These are phyloP conservation scores for Strigomonas galati DNA, from an alignment of 208 protist genomes.

Conservation along the genomic window DNA sequence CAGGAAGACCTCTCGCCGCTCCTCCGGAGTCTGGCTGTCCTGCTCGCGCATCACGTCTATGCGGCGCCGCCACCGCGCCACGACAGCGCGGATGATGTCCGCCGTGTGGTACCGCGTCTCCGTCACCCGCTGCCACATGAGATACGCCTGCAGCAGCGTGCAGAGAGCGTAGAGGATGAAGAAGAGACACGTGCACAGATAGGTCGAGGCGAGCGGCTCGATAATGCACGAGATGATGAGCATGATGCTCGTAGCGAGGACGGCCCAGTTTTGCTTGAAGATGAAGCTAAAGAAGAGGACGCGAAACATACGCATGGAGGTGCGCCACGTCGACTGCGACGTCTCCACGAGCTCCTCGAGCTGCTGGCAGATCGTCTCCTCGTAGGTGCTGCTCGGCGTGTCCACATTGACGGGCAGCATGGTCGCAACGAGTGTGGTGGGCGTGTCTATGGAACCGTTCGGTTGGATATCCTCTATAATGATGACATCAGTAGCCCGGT, in stretches of 20 bases:
- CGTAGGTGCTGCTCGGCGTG: conserved; percentile 64
- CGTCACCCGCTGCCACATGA: conserved; percentile 73
- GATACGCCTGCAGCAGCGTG: conserved; percentile 56
- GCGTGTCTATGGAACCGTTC: not conserved
- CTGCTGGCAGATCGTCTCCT: conserved; percentile 53
- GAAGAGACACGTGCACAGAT: conserved; percentile 63
- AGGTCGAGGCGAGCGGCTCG: conserved; percentile 38
- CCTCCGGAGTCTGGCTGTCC: conserved; percentile 41
- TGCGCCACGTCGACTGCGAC: conserved; percentile 32
- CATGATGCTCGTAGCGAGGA: conserved; percentile 61
- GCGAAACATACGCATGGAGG: conserved; percentile 33
- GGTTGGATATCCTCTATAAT: not conserved
- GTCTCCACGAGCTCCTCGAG: conserved; percentile 49
- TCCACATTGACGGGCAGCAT: conserved; percentile 15
- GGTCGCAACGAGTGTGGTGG: not conserved
- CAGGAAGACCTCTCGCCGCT: conserved; percentile 61
- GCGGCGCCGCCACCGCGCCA: conserved; percentile 50
- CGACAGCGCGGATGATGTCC: conserved; percentile 54
- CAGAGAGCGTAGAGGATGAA: conserved; percentile 57
- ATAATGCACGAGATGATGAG: conserved; percentile 60
- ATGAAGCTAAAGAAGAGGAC: conserved; percentile 44
- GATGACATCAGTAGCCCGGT: not conserved
- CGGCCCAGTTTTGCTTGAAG: conserved; percentile 55
- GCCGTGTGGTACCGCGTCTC: conserved; percentile 71
- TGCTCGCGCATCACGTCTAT: conserved; percentile 41